Conservation (phyloP, 495 filamentous ascomycete genomes). For the Hyaloscypha hepaticicola region DNA sequence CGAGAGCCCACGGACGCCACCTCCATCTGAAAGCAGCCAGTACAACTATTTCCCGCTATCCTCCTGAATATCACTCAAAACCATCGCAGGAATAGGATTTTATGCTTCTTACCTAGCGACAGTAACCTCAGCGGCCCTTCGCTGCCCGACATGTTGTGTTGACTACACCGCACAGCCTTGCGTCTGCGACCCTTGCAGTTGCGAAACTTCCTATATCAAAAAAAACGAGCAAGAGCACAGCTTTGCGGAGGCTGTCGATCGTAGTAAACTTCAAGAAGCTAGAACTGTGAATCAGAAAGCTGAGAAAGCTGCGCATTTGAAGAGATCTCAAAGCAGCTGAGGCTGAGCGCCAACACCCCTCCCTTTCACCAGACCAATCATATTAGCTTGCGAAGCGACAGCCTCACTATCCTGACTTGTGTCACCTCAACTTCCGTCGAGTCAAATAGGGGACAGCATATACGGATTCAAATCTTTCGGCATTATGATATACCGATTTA, state of each 20-base stretch:
- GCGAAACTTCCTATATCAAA: background rate
- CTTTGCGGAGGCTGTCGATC: too few species aligned
- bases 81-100: slow-evolving; percentile 12
- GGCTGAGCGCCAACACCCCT: background rate
- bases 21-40: slow-evolving; percentile 50
- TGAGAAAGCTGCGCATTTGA: background rate
- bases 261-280: background rate
- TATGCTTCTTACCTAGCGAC: background rate
- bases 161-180: background rate
- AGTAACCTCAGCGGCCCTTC: background rate
- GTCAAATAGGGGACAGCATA: too few species aligned
- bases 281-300: background rate
- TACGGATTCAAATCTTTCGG: too few species aligned
- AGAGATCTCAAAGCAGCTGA: background rate
- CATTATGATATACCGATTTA: too few species aligned
- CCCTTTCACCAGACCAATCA: background rate
- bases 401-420: background rate
- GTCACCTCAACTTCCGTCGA: too few species aligned
- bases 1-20: slow-evolving; percentile 56
- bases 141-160: background rate
- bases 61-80: slow-evolving; percentile 8
- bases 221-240: too few species aligned
- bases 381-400: background rate
- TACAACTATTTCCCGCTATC: slow-evolving; percentile 1
- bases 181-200: background rate